phyloP scores from a whole-genome alignment of 345 rosid species.

The Arabis hirsuta region DNA sequence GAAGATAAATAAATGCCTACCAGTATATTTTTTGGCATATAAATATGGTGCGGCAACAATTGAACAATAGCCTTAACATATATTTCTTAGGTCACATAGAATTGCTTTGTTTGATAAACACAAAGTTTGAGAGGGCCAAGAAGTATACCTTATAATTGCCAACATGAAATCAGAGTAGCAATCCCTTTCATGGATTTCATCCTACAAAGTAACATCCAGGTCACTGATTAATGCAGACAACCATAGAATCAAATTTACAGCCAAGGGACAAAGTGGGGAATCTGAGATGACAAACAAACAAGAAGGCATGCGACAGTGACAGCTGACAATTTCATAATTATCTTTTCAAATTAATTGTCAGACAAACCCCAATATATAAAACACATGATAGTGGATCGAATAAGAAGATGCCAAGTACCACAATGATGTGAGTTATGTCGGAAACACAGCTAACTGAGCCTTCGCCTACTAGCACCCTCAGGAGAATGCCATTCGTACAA shows the following conservation, averaged over 20 bases:
- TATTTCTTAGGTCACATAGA: neutral
- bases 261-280: neutral
- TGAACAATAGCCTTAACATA: slow-evolving; percentile 12
- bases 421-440: slow-evolving; percentile 87
- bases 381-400: slow-evolving; percentile 8
- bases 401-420: slow-evolving; percentile 58
- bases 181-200: slow-evolving; percentile 98
- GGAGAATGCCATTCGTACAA: slow-evolving; percentile 90
- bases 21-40: slow-evolving; percentile 1
- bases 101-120: neutral
- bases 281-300: slow-evolving; percentile 13
- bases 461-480: slow-evolving; percentile 74
- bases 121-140: slow-evolving; percentile 17
- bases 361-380: neutral
- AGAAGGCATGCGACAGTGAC: slow-evolving; percentile 24
- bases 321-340: neutral
- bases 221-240: slow-evolving; percentile 30
- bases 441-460: slow-evolving; percentile 55
- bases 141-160: slow-evolving; percentile 78
- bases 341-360: slow-evolving; percentile 1
- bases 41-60: slow-evolving; percentile 10
- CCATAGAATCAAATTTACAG: slow-evolving; percentile 30
- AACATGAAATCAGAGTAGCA: slow-evolving; percentile 91
- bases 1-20: slow-evolving; percentile 3
- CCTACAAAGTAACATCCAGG: slow-evolving; percentile 58